phyloP scores from a whole-genome alignment of 78 protist genomes.

The Dictyostelium discoideum region dicty_2.7 NC_007088.5:2299501-2300000 shows the following conservation, averaged over 20 bases:
- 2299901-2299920: slow-evolving; percentile 63
- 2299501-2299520: slow-evolving; percentile 43
- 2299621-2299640: too few species aligned
- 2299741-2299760: not conserved
- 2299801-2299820: slow-evolving; percentile 25
- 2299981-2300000: not conserved
- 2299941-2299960: not conserved
- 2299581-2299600: slow-evolving; percentile 35
- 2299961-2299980: not conserved
- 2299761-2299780: slow-evolving; percentile 55
- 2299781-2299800: slow-evolving; percentile 63
- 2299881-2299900: slow-evolving; percentile 45
- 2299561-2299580: slow-evolving; percentile 56
- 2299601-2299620: not conserved
- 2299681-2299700: too few species aligned
- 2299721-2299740: not conserved
- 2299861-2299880: slow-evolving; percentile 38
- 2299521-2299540: slow-evolving; percentile 42
- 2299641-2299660: not conserved
- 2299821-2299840: not conserved
- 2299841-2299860: slow-evolving; percentile 49
- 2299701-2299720: too few species aligned
- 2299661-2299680: not conserved
- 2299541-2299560: slow-evolving; percentile 67
- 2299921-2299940: slow-evolving; percentile 63